Percentiles rank a stretch among this genome's conserved stretches.
Evolutionary conservation across 2,329 filamentous ascomycete species (phyloP).

Genomic region (Xylaria multiplex): DNA sequence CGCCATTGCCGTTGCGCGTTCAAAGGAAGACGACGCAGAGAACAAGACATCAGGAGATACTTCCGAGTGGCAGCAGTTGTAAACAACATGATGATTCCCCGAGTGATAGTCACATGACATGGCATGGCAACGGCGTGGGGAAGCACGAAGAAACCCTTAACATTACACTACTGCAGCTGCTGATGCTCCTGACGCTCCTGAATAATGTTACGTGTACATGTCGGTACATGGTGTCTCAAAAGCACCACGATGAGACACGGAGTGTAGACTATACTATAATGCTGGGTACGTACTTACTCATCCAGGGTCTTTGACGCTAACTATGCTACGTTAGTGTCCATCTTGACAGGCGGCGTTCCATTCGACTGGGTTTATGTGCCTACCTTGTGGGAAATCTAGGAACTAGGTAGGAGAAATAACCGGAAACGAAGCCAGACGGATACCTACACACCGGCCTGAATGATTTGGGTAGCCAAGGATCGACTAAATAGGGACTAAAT

Average conservation of each 20-base stretch:
- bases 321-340: constrained; percentile 13
- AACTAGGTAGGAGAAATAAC: not conserved
- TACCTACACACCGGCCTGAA: not conserved
- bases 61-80: not conserved
- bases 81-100: constrained; percentile 1
- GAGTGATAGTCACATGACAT: constrained; percentile 21
- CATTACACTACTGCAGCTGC: no score
- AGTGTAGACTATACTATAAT: not conserved
- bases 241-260: not conserved
- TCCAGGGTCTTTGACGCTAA: constrained; percentile 11
- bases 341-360: constrained; percentile 29
- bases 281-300: not conserved
- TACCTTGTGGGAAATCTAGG: not conserved
- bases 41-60: not conserved
- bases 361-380: constrained; percentile 23
- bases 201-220: constrained; percentile 11
- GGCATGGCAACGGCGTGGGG: constrained; percentile 1
- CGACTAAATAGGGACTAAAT: not conserved
- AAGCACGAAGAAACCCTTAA: not conserved
- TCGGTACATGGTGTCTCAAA: constrained; percentile 10
- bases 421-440: not conserved
- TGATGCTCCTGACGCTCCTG: not conserved
- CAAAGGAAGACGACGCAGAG: not conserved
- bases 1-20: constrained; percentile 15
- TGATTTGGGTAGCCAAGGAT: no score